These are phyloP conservation scores for Suillus decipiens DNA, from an alignment of 768 basidiomycete species.

Conservation along the genomic window DNA sequence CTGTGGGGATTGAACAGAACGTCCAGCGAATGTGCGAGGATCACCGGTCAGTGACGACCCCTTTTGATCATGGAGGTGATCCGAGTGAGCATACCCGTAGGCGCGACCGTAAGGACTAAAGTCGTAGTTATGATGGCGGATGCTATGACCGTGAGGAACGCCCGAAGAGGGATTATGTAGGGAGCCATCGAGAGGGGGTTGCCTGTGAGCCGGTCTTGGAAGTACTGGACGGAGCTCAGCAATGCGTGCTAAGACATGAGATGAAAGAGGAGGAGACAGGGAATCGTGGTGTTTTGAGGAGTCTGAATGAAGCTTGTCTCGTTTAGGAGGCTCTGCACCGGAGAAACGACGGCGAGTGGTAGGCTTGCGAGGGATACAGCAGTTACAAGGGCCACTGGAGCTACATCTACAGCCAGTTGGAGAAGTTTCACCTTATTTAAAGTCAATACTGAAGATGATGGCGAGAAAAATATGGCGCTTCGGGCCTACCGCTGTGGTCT, in stretches of 20 bases:
- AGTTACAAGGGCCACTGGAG: slow-evolving; percentile 52
- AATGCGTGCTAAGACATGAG: slow-evolving; percentile 60
- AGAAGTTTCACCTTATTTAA: slow-evolving; percentile 46
- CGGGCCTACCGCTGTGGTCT: slow-evolving; percentile 66
- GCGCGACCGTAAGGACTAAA: slow-evolving; percentile 73
- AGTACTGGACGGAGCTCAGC: slow-evolving; percentile 70
- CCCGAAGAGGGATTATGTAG: slow-evolving; percentile 51
- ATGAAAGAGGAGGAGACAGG: slow-evolving; percentile 32
- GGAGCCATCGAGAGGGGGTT: slow-evolving; percentile 32
- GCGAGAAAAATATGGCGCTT: slow-evolving; percentile 43
- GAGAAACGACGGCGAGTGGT: slow-evolving; percentile 37
- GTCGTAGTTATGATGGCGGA: slow-evolving; percentile 49
- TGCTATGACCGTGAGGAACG: slow-evolving; percentile 40
- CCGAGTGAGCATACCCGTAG: slow-evolving; percentile 51
- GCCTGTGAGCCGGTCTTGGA: slow-evolving; percentile 51
- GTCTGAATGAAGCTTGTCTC: slow-evolving; percentile 28
- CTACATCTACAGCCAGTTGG: slow-evolving; percentile 50
- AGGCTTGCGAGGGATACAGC: slow-evolving; percentile 53
- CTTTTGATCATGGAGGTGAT: slow-evolving; percentile 30
- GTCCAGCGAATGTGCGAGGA: slow-evolving; percentile 25
- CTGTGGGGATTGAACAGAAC: slow-evolving; percentile 28
- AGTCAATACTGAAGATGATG: slow-evolving; percentile 45
- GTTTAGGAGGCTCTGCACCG: slow-evolving; percentile 30
- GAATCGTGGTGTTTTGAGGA: slow-evolving; percentile 14
- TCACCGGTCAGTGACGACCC: slow-evolving; percentile 17